Evolutionary conservation across 139 green algal genomes (phyloP), one percentile per base, ranked within the genome.

Genomic region (Chlamydomonas sp.): DNA sequence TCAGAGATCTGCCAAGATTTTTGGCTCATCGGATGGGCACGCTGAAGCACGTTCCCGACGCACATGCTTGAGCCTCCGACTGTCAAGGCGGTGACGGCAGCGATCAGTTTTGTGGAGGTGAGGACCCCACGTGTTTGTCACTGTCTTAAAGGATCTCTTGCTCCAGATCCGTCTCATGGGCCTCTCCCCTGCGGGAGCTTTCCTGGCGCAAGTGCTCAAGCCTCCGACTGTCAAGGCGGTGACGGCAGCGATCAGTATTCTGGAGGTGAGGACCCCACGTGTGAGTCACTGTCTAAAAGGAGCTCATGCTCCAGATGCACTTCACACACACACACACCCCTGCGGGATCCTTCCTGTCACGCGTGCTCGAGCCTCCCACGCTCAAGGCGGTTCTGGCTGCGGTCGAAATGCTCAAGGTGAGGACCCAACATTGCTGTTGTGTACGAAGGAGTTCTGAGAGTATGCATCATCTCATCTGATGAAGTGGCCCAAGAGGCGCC

Each of bases 81-180:
- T 54, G 20, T 20, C 43, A 54, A 54, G 43, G 43, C 43, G 16
- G 20, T 54, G 13, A 20, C 13, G 13, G 43, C 43, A 20, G 43
- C 43, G 43, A 13, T 54, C 43, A 54, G 43, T 54, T 13, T 54
- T 13, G 16, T 54, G 16, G 16, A 54, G 43, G 43, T 54, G 43
- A 20, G 43, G 13, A n/a, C n/a, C n/a, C n/a, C n/a, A n/a, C n/a
- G n/a, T n/a, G n/a, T n/a, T n/a, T n/a, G n/a, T n/a, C n/a, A n/a
- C n/a, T n/a, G n/a, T n/a, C n/a, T n/a, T n/a, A n/a, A n/a, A 98
- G 78, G 88, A 94, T 76, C 79, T 99, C 36, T 89, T 92, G 63
- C 80, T 99, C 1, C 87, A 95, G 79, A 93, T 95, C 54, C 88
- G 95, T 65, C 71, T 91, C 38, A 76, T 97, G 72, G 59, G 76